Evolutionary conservation across 176 grass and related monocot species (phyloP).

Genomic region (Bolboschoenus planiculmis): DNA sequence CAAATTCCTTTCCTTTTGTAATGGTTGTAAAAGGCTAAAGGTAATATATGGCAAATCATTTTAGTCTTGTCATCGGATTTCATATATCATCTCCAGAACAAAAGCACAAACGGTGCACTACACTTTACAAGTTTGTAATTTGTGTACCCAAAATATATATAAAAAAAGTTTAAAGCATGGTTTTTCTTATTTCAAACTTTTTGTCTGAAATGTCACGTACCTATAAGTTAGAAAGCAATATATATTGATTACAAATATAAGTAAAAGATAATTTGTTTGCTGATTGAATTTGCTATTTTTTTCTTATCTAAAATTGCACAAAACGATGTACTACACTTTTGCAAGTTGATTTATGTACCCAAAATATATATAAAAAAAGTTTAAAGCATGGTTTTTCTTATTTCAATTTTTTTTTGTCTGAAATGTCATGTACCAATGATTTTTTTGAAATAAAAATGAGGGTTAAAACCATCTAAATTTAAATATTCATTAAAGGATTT

Average conservation of each 20-base stretch:
- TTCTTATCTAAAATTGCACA: background rate
- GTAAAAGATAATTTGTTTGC: background rate
- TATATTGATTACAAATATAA: too few relatives aligned
- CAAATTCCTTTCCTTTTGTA: slow-evolving; percentile 27
- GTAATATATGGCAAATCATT: slow-evolving; percentile 16
- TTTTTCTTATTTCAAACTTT: background rate
- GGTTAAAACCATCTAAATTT: too few relatives aligned
- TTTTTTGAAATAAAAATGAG: too few relatives aligned
- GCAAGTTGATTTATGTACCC: background rate
- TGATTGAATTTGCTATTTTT: background rate
- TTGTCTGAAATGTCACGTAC: background rate
- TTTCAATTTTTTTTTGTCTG: background rate
- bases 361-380: background rate
- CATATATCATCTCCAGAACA: background rate
- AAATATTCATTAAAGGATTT: too few relatives aligned
- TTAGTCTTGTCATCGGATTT: slow-evolving; percentile 15
- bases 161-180: background rate
- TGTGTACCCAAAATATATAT: background rate
- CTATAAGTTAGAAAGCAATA: background rate
- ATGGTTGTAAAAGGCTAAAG: slow-evolving; percentile 10
- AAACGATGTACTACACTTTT: background rate
- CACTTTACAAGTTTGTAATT: background rate
- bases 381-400: background rate
- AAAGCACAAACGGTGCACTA: background rate
- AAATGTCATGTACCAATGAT: background rate